These are phyloP conservation scores for Solanum clarkiae DNA, from an alignment of 257 asterid genomes.

Conservation along the genomic window DNA sequence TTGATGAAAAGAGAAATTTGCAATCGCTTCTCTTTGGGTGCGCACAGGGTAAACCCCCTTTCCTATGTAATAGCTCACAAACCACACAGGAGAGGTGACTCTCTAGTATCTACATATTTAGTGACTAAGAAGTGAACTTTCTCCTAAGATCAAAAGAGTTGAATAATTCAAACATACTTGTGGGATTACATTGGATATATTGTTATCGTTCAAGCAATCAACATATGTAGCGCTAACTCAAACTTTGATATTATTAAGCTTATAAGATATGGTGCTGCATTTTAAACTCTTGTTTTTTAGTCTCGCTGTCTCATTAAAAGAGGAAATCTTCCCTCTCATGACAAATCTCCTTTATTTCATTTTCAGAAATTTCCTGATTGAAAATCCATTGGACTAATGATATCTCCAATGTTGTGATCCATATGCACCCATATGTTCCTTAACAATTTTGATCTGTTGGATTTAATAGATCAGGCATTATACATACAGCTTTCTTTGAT, in stretches of 20 bases:
- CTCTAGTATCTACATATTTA: neutral
- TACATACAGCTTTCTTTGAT: neutral
- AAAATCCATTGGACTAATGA: neutral
- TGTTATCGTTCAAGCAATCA: neutral
- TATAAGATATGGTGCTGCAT: neutral
- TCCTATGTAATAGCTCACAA: too few relatives aligned
- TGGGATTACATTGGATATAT: neutral
- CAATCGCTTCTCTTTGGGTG: too few relatives aligned
- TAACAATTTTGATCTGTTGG: neutral
- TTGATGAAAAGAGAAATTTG: too few relatives aligned
- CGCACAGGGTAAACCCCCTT: too few relatives aligned
- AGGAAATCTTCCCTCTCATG: neutral
- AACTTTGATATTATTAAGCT: neutral
- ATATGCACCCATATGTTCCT: neutral
- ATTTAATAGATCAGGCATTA: neutral
- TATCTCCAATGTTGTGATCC: neutral
- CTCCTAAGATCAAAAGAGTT: neutral
- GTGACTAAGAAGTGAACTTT: neutral
- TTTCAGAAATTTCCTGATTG: neutral
- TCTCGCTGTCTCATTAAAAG: too few relatives aligned
- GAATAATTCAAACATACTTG: neutral
- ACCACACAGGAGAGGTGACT: too few relatives aligned
- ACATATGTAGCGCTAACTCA: neutral
- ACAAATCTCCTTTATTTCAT: neutral
- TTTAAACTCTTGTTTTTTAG: neutral